Evolutionary conservation across 2,329 filamentous ascomycete genomes (phyloP), one percentile per base, ranked within the genome.

Genomic region (Fusarium avenaceum): DNA sequence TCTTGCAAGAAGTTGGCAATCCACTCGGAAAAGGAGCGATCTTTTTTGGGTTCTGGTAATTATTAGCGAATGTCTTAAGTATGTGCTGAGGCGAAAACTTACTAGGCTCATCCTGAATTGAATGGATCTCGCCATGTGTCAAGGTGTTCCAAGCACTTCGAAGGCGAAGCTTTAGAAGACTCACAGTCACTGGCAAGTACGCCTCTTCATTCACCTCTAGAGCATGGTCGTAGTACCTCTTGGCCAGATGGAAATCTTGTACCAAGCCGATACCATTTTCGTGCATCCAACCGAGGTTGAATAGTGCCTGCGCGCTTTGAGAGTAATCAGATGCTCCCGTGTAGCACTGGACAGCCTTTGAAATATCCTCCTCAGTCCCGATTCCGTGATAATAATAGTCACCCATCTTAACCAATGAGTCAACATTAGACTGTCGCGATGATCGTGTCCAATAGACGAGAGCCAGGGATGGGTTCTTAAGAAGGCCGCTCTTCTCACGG

Each of bases 241-340:
- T 99, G 3, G 96, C 96, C 57, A 99, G 89, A 76, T 99, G 96
- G 77, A 96, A 99, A 76, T 99, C 96, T 77, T 99, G 96, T 55
- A 92, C 91, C 20, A 98, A 87, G 3, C 94, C 93, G 49, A 98
- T 85, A 9, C 96, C 96, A 75, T 98, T 97, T 80, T 99, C 96
- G 75, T 99, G 94, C 95, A 99, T 98, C 96, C 96, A 99, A 7
- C 96, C 96, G 15, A 99, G 84, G 74, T 99, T 98, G 87, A 94
- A 99, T 58, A 97, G 88, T 15, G 96, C 96, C 80, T 99, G 96
- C 4, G 95, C 96, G 72, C 93, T 97, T 75, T 94, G 91, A 71
- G 95, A 90, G 62, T 92, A 94, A 76, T 99, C 96, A 0, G 94
- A 94, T 2, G 96, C 96, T 6, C 93, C 92, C 53, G 92, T 91